Evolutionary conservation across 2,329 filamentous ascomycete species (phyloP), one percentile per base, ranked within the genome.

Genomic region (Orbilia brochopaga): DNA sequence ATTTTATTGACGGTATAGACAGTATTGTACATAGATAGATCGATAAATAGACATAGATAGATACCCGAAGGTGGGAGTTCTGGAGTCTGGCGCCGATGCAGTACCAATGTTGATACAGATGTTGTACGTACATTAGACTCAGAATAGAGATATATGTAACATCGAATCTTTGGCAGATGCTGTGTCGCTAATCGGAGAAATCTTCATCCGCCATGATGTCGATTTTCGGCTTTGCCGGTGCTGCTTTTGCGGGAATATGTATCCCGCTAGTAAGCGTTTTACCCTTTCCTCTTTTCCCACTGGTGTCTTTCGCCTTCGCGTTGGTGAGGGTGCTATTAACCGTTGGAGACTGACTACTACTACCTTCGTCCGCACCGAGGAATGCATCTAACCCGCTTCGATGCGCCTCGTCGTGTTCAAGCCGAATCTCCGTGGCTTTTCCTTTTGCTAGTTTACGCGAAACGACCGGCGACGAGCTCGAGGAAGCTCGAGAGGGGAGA

Each of bases 201-300:
- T 72, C 67, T 24, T 72, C 67, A 15, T 72, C 67, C 5, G 67
- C 67, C 60, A 72, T 65, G n/a, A 72, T 72, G 30, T 72, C 67
- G 37, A 72, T 72, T 50, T 53, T 72, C 1, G 67, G 60, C 35
- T 60, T 32, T 8, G 67, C 60, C 4, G 67, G 67, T 7, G 67
- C 67, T 19, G 67, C 60, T 37, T 72, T 72, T 10, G 60, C 15
- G 6, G 55, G 60, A 35, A 72, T 2, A 23, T 15, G 17, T 51
- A 37, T 42, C 1, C 66, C 59, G 19, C 23, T 54, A 5, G 55
- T 6, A 2, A 8, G 11, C 19, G 52, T 65, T 40, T 59, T 60
- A 4, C 55, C 21, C n/a, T 72, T 65, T 17, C 7, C 30, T 19
- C 8, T 32, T 32, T 63, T 63, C 10, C 23, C 21, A 35, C 1